phyloP scores from a whole-genome alignment of 1,284 basidiomycete species.

The Tilletia horrida region DNA sequence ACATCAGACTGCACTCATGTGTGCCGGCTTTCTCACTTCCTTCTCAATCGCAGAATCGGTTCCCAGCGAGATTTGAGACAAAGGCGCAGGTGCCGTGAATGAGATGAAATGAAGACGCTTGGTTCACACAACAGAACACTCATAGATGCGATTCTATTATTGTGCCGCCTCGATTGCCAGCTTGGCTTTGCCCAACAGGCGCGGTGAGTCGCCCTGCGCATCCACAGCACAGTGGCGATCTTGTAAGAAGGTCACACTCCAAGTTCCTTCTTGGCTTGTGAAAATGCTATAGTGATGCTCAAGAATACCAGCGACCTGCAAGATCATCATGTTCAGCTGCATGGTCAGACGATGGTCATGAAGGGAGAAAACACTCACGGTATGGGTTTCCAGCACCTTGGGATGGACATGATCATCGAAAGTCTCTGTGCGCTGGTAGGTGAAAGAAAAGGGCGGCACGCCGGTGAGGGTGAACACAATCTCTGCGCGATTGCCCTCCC shows the following conservation, averaged over 20 bases:
- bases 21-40: no score
- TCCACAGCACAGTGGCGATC: conserved; percentile 16
- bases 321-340: not conserved
- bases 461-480: conserved; percentile 84
- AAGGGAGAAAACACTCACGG: conserved; percentile 6
- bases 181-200: conserved; percentile 15
- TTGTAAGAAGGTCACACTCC: conserved; percentile 14
- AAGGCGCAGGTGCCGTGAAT: no score
- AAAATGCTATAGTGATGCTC: conserved; percentile 12
- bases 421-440: conserved; percentile 55
- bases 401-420: conserved; percentile 46
- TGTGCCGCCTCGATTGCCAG: conserved; percentile 6
- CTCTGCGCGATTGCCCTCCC: conserved; percentile 80
- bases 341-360: not conserved
- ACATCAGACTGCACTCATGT: no score
- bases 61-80: no score
- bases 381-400: conserved; percentile 37
- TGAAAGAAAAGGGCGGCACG: conserved; percentile 88
- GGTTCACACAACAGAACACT: no score
- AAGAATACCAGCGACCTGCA: conserved; percentile 14
- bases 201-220: conserved; percentile 11
- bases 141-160: not conserved
- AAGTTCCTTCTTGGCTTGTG: conserved; percentile 12
- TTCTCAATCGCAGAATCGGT: no score
- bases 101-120: no score